Evolutionary conservation across 495 filamentous ascomycete species (phyloP), one percentile per base, ranked within the genome.

Genomic region (Aspergillus sclerotiicarbonarius): DNA sequence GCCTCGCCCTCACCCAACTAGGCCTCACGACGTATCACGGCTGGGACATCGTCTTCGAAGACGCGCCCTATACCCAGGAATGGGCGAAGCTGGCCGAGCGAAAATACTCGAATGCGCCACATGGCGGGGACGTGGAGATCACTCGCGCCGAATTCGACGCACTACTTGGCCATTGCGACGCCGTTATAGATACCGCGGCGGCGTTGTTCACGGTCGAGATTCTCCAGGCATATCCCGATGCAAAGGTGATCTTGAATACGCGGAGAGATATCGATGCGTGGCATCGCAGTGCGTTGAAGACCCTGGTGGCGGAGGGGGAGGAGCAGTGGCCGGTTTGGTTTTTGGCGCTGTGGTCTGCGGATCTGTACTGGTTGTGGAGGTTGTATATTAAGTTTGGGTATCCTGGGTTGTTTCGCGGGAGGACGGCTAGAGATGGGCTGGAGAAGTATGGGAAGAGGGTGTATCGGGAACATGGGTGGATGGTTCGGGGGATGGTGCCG

Each of bases 141-240:
- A 58, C 18, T 3, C 32, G 43, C 1, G 55, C 37, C 1, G 60
- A 62, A 19, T 62, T 62, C 33, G 60, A 62, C 46, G 44, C 45
- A 1, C 25, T 62, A 5, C 13, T 62, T 10, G 60, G 51, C 33
- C 41, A 58, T n/a, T 25, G 54, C 7, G 55, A 58, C 12, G 60
- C 31, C 3, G 54, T 58, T 6, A 39, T 53, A 5, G 51, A 58
- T 46, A 35, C 48, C 12, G 50, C 51, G 10, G 21, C 50, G 29
- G 53, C 53, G 16, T 31, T 55, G 15, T 59, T 60, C 15, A 35
- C 52, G 12, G 3, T 21, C 0, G 58, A 60, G 46, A 29, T 60
- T 13, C 67, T 82, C 8, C 61, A 56, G 1, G 72, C 76, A 9
- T 82, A 82, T 48, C 79, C 79, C 0, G 58, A 56, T 6, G 58